These are phyloP conservation scores for Metschnikowia baotianmanensis DNA, from an alignment of 805 yeast genomes.

Conservation along the genomic window DNA sequence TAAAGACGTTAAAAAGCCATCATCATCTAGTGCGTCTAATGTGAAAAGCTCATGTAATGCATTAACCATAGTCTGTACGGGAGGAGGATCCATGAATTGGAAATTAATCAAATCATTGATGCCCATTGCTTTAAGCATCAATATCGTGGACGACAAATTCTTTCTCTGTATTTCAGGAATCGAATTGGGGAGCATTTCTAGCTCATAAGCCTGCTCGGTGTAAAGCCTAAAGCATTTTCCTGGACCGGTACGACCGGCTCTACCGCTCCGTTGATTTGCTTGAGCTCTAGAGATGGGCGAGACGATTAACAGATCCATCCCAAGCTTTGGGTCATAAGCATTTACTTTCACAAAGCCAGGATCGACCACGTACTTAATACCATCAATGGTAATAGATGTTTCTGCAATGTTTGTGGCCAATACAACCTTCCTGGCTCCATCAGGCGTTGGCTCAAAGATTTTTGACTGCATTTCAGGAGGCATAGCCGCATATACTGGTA, in stretches of 20 bases:
- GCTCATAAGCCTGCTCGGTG: constrained; percentile 74
- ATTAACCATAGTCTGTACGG: constrained; percentile 63
- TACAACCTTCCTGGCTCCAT: constrained; percentile 80
- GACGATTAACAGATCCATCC: constrained; percentile 85
- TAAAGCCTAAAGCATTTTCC: constrained; percentile 93
- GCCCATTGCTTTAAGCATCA: constrained; percentile 90
- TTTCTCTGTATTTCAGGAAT: constrained; percentile 92
- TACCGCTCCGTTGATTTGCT: constrained; percentile 92
- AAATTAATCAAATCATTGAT: constrained; percentile 75
- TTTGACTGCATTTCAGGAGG: constrained; percentile 88
- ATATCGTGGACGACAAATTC: constrained; percentile 76
- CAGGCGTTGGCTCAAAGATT: constrained; percentile 87
- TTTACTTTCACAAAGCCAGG: constrained; percentile 93
- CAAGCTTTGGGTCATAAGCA: constrained; percentile 81
- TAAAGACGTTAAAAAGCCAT: constrained; percentile 67
- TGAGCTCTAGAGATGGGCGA: constrained; percentile 92
- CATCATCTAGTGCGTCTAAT: constrained; percentile 77
- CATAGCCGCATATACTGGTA: constrained; percentile 88
- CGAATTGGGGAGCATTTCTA: constrained; percentile 76
- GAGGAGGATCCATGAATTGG: constrained; percentile 92
- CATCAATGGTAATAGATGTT: constrained; percentile 94
- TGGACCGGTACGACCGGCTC: constrained; percentile 97
- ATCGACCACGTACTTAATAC: constrained; percentile 86
- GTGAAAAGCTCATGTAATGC: constrained; percentile 85
- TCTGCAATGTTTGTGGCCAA: constrained; percentile 97